A percentile compares a stretch with the other conserved stretches of the same genome.
Conservation (phyloP, 768 basidiomycete genomes). For the Sarcomyxa edulis region DNA sequence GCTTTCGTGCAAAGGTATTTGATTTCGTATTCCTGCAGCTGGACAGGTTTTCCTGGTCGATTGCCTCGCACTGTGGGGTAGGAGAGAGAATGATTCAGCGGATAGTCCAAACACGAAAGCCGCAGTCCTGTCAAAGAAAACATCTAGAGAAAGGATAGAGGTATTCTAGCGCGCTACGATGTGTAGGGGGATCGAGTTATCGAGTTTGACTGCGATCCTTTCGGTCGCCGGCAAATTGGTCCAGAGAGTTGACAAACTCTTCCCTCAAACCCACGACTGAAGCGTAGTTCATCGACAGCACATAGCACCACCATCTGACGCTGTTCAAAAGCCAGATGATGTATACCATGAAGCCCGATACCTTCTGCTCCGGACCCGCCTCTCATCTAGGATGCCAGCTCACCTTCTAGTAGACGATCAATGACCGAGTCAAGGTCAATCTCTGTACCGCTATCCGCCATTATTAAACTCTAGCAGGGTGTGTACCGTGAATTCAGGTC, state of each 20-base stretch:
- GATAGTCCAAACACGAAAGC: no score
- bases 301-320: not conserved
- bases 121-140: not conserved
- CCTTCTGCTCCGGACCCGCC: not conserved
- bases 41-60: slow-evolving; percentile 96
- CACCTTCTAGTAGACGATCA: slow-evolving; percentile 96
- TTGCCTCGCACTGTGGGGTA: slow-evolving; percentile 82
- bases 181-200: no score
- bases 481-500: no score
- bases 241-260: no score
- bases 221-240: no score
- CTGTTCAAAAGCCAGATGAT: no score
- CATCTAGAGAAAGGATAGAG: no score
- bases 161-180: no score
- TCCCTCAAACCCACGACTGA: not conserved
- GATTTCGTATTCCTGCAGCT: slow-evolving; percentile 98
- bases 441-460: slow-evolving; percentile 83
- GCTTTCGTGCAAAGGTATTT: slow-evolving; percentile 98
- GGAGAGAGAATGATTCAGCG: slow-evolving; percentile 15
- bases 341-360: not conserved
- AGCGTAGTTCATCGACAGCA: not conserved
- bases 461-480: no score
- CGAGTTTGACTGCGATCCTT: no score
- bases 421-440: slow-evolving; percentile 99
- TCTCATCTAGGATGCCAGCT: slow-evolving; percentile 21